Evolutionary conservation across 345 rosid species (phyloP).

Genomic region (Hibiscus syriacus): DNA sequence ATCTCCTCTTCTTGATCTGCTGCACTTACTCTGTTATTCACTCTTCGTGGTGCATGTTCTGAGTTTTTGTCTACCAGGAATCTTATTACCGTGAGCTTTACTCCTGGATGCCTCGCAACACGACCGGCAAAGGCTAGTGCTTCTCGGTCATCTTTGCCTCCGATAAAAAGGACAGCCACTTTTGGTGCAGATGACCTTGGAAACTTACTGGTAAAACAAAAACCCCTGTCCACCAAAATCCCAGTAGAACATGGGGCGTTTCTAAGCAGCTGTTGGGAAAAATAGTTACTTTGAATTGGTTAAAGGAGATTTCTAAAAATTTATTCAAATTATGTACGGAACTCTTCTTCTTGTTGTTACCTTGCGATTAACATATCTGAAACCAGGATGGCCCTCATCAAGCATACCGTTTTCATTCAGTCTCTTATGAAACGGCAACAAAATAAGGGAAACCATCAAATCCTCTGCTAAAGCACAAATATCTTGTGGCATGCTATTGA

Average conservation of each 20-base stretch:
- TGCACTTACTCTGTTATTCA: conserved; percentile 36
- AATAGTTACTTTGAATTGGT: not conserved
- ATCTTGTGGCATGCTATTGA: conserved; percentile 67
- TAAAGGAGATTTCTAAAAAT: too few relatives aligned
- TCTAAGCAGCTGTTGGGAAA: conserved; percentile 53
- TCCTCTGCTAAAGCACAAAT: conserved; percentile 74
- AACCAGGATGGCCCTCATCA: conserved; percentile 61
- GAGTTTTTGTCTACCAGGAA: conserved; percentile 54
- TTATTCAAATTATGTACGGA: conserved; percentile 9
- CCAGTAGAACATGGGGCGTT: conserved; percentile 84
- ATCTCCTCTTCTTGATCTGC: conserved; percentile 75
- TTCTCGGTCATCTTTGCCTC: conserved; percentile 84
- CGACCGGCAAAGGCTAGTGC: conserved; percentile 74
- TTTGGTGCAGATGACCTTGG: conserved; percentile 40
- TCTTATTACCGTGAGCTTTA: conserved; percentile 70
- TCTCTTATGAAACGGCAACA: conserved; percentile 75
- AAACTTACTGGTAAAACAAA: conserved; percentile 43
- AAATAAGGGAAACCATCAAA: conserved; percentile 55
- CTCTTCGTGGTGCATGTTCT: conserved; percentile 47
- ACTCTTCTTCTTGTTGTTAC: conserved; percentile 32
- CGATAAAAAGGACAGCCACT: conserved; percentile 80
- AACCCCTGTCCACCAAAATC: conserved; percentile 81
- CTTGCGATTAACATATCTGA: conserved; percentile 85
- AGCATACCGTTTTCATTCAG: conserved; percentile 47
- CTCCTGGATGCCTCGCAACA: conserved; percentile 62